Evolutionary conservation across 202 grass and related monocot genomes (phyloP), one percentile per base, ranked within the genome.

Genomic region (Dendrocalamus latiflorus): DNA sequence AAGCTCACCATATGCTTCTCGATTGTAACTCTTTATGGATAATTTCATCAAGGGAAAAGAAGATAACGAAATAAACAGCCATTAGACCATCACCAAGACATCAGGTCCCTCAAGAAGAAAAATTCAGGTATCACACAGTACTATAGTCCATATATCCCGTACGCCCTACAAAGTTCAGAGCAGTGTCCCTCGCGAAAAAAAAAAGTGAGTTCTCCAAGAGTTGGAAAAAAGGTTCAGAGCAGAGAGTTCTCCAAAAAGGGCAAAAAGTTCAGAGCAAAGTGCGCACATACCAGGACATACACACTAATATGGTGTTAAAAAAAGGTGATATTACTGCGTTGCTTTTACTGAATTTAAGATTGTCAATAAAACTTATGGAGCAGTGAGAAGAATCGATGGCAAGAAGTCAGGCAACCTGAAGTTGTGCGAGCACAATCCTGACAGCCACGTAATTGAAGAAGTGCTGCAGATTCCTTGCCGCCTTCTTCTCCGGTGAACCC

Each of bases 401-500:
- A 25, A 68, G 14, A 72, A 64, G 1, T 28, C 2, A 20, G 26
- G 47, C 21, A 82, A 97, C 94, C 94, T 98, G 79, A 57, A 98
- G 90, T 48, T 98, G 95, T 2, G 95, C 75, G 22, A 94, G 88
- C 45, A 98, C 90, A 82, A 95, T 70, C 76, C 69, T 93, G 49
- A 94, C 92, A 17, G 92, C 95, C 26, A 93, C 17, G 65, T 93
- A 94, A 65, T 91, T 98, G 74, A 98, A 98, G 88, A 94, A 98
- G 77, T 98, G 53, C 42, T 91, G 90, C 22, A 98, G 92, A 28
- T 77, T 91, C 5, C 26, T 90, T 0, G 95, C 92, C 5, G 90
- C 90, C 77, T 98, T 94, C 33, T 72, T 84, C 79, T 98, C 92
- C 0, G 92, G 95, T 0, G 95, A 98, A 33, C 88, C 95, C 68